Percentiles rank a stretch among this genome's conserved stretches.
phyloP scores from a whole-genome alignment of 2,329 filamentous ascomycete species.

The Seiridium unicorne region DNA sequence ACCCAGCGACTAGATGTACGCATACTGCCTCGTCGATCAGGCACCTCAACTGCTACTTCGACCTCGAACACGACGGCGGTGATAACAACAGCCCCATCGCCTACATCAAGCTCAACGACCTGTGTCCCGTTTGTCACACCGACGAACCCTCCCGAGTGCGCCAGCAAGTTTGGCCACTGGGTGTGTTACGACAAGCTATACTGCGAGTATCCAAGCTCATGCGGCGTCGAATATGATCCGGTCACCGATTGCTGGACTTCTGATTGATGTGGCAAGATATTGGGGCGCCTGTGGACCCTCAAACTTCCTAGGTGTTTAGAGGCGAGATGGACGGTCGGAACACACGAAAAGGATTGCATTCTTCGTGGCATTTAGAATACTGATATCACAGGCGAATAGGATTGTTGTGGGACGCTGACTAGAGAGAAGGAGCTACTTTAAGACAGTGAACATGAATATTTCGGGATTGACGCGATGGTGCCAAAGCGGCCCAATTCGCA shows the following conservation, averaged over 20 bases:
- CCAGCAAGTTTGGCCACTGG: neutral
- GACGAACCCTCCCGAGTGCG: neutral
- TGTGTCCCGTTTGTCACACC: neutral
- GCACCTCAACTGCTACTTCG: neutral
- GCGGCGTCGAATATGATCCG: neutral
- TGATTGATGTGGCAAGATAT: neutral
- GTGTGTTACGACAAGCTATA: neutral
- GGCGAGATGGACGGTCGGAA: too few species aligned
- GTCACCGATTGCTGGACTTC: neutral
- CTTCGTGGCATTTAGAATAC: too few species aligned
- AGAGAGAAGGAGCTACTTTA: too few species aligned
- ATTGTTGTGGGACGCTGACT: too few species aligned
- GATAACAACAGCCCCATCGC: neutral
- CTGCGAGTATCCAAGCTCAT: neutral
- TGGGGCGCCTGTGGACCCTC: too few species aligned
- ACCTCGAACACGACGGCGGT: neutral
- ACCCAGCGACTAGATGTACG: neutral
- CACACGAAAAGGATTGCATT: too few species aligned
- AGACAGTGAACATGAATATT: too few species aligned
- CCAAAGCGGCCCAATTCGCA: too few species aligned
- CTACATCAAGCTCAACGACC: neutral
- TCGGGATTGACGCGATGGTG: too few species aligned
- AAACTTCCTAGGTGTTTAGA: too few species aligned
- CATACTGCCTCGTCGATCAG: neutral
- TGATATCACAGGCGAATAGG: too few species aligned